These are phyloP conservation scores for Linnemannia schmuckeri DNA, from an alignment of 192 early-diverging fungal genomes.

Conservation along the genomic window DNA sequence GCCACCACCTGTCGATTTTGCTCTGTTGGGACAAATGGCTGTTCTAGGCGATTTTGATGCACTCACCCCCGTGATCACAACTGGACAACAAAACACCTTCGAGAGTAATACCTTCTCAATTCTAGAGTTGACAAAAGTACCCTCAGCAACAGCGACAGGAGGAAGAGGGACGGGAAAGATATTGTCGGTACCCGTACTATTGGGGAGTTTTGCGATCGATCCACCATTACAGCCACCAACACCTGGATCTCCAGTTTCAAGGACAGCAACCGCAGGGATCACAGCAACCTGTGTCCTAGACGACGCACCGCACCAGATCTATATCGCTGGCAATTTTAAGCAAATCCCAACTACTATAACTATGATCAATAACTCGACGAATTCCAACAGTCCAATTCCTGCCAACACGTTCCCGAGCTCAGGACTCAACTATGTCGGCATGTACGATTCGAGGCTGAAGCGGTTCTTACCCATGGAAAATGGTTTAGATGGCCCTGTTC, in stretches of 20 bases:
- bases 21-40: conserved; percentile 39
- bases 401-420: background rate
- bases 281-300: conserved; percentile 41
- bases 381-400: background rate
- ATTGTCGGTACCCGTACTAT: conserved; percentile 30
- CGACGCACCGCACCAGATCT: conserved; percentile 39
- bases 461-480: conserved; percentile 32
- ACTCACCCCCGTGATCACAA: conserved; percentile 29
- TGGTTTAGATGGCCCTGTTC: conserved; percentile 57
- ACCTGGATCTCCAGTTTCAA: background rate
- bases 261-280: conserved; percentile 8
- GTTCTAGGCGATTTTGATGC: conserved; percentile 48
- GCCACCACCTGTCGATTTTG: conserved; percentile 40
- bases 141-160: background rate
- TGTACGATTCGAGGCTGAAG: conserved; percentile 45
- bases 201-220: conserved; percentile 37
- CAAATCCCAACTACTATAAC: conserved; percentile 6
- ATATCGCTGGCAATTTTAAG: conserved; percentile 46
- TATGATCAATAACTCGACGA: background rate
- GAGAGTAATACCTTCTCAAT: conserved; percentile 38
- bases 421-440: conserved; percentile 45
- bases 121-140: conserved; percentile 23
- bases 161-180: background rate
- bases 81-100: conserved; percentile 39
- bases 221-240: background rate